Conservation (phyloP, 305 asterid genomes). For the Andrographis paniculata region DNA sequence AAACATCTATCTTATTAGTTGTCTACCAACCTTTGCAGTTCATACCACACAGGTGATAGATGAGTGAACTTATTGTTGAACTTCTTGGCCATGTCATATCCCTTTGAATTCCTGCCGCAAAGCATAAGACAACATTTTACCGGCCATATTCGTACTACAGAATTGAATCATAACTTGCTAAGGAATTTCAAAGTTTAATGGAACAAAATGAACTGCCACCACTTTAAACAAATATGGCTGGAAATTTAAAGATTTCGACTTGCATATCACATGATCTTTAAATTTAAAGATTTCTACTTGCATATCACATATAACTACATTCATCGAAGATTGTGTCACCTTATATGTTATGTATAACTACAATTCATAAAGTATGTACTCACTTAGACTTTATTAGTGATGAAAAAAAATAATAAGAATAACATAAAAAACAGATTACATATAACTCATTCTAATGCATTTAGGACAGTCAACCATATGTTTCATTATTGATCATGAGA, state of each 20-base stretch:
- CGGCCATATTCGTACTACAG: conserved; percentile 6
- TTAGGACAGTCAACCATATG: background rate
- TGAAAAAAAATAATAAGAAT: too few species aligned
- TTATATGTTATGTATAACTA: too few species aligned
- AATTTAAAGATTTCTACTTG: too few species aligned
- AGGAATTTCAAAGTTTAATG: conserved; percentile 10
- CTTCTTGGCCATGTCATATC: conserved; percentile 83
- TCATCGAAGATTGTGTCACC: too few species aligned
- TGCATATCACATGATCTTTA: background rate
- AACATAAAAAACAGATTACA: too few species aligned
- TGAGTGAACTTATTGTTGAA: conserved; percentile 75
- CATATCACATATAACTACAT: too few species aligned
- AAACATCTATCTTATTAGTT: conserved; percentile 5
- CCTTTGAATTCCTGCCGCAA: conserved; percentile 77
- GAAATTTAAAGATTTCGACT: background rate
- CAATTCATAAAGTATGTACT: too few species aligned
- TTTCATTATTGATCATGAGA: background rate
- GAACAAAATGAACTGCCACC: conserved; percentile 9
- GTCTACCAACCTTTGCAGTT: conserved; percentile 59
- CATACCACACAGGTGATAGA: conserved; percentile 95
- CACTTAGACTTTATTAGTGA: too few species aligned
- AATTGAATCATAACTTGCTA: conserved; percentile 5
- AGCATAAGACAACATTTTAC: conserved; percentile 8
- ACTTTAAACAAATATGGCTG: background rate
- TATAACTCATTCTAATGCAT: background rate